Evolutionary conservation across 768 basidiomycete species (phyloP).

Genomic region (Lactifluus rugatus): DNA sequence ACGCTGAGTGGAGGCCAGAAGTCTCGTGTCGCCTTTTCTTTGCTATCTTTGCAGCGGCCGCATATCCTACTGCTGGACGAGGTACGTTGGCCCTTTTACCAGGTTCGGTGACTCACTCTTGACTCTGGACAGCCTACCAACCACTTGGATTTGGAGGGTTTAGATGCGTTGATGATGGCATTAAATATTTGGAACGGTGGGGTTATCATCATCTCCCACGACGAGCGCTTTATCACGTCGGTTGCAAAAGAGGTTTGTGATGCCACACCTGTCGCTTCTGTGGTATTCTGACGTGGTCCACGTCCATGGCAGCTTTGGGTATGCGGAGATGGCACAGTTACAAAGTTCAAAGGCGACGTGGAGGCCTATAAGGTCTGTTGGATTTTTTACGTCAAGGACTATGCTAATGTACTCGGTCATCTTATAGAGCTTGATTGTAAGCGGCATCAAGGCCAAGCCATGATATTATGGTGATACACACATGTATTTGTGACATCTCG

Average conservation of each 20-base stretch:
- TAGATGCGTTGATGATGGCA: slow-evolving; percentile 89
- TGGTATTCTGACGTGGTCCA: slow-evolving; percentile 11
- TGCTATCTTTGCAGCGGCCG: slow-evolving; percentile 76
- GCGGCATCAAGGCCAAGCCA: slow-evolving; percentile 13
- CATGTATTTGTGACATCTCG: slow-evolving; percentile 59
- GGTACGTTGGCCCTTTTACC: slow-evolving; percentile 33
- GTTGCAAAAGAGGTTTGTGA: slow-evolving; percentile 69
- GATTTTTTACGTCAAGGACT: not conserved
- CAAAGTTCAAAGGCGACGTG: slow-evolving; percentile 84
- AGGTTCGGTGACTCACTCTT: not conserved
- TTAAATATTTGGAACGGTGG: slow-evolving; percentile 78
- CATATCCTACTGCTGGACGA: slow-evolving; percentile 94
- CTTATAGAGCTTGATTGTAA: slow-evolving; percentile 21
- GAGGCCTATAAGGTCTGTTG: slow-evolving; percentile 74
- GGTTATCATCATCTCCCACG: slow-evolving; percentile 90
- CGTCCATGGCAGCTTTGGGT: slow-evolving; percentile 66
- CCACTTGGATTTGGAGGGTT: slow-evolving; percentile 95
- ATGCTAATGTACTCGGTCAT: not conserved
- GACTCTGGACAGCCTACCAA: slow-evolving; percentile 61
- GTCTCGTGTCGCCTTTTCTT: slow-evolving; percentile 87
- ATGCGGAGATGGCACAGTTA: slow-evolving; percentile 72
- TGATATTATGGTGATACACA: too few species aligned
- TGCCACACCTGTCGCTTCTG: not conserved
- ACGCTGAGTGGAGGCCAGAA: slow-evolving; percentile 95
- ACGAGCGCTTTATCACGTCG: slow-evolving; percentile 88